These are phyloP conservation scores for Amanita inopinata DNA, from an alignment of 768 basidiomycete genomes.

Conservation along the genomic window DNA sequence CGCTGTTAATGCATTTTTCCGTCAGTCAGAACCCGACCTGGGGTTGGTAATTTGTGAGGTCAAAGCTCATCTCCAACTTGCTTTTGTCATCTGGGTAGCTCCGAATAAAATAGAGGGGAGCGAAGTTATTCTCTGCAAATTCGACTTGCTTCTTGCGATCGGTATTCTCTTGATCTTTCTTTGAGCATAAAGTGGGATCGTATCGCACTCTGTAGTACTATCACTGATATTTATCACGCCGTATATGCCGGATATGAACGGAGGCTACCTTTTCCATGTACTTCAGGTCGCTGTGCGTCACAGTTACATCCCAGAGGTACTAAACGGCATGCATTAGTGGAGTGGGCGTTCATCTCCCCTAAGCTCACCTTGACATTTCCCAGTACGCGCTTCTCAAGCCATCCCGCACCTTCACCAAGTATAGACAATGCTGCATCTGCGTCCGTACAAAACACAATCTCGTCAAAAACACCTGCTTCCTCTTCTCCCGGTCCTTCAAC, in stretches of 20 bases:
- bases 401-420: conserved; percentile 18
- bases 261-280: conserved; percentile 36
- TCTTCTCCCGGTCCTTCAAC: conserved; percentile 21
- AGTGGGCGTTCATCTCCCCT: background rate
- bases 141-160: conserved; percentile 20
- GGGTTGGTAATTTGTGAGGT: conserved; percentile 37
- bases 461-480: conserved; percentile 16
- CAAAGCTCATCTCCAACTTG: conserved; percentile 46
- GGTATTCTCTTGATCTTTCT: conserved; percentile 17
- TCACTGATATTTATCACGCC: background rate
- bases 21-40: conserved; percentile 23
- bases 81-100: conserved; percentile 32
- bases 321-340: conserved; percentile 1
- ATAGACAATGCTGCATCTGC: conserved; percentile 19
- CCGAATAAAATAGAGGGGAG: conserved; percentile 36
- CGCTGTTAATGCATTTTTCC: background rate
- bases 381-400: conserved; percentile 21
- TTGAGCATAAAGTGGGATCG: conserved; percentile 21
- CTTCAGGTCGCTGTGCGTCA: conserved; percentile 37
- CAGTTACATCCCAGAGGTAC: conserved; percentile 37
- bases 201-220: conserved; percentile 34
- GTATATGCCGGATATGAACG: background rate
- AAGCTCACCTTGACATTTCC: conserved; percentile 25
- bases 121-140: conserved; percentile 30
- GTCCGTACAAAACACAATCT: conserved; percentile 20